Percentiles rank a stretch among this genome's conserved stretches.
Evolutionary conservation across 208 protist genomes (phyloP).

Genomic region (Acanthamoeba culbertsoni): DNA sequence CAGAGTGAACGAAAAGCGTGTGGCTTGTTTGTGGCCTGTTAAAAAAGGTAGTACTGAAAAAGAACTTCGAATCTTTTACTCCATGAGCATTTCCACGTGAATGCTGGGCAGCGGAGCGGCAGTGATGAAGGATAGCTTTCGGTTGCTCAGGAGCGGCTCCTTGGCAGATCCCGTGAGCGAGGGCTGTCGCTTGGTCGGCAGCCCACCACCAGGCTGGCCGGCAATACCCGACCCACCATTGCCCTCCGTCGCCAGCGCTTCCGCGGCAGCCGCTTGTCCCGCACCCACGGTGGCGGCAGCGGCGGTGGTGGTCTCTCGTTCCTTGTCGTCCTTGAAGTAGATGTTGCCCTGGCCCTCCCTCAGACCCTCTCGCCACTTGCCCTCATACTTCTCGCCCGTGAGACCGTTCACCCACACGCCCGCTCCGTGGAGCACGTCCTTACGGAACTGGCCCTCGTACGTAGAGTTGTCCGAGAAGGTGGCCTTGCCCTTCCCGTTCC

Average conservation of each 20-base stretch:
- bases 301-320: background rate
- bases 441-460: constrained; percentile 46
- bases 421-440: constrained; percentile 20
- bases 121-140: constrained; percentile 41
- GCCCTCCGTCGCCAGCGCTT: background rate
- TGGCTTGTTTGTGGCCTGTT: too few relatives aligned
- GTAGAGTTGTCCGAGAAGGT: background rate
- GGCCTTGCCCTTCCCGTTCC: constrained; percentile 34
- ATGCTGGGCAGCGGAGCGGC: constrained; percentile 8
- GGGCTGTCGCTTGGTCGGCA: background rate
- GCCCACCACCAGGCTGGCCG: background rate
- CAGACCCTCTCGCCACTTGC: constrained; percentile 35
- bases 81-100: constrained; percentile 11
- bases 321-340: constrained; percentile 44
- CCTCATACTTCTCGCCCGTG: constrained; percentile 44
- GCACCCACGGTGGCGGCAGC: background rate
- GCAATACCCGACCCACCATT: background rate
- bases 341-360: background rate
- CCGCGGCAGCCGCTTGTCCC: background rate
- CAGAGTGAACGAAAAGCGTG: too few relatives aligned
- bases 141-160: background rate
- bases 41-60: too few relatives aligned
- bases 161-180: background rate
- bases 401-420: constrained; percentile 13
- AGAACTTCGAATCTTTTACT: background rate